Evolutionary conservation across 257 asterid species (phyloP).

Genomic region (Ehretia macrophylla): DNA sequence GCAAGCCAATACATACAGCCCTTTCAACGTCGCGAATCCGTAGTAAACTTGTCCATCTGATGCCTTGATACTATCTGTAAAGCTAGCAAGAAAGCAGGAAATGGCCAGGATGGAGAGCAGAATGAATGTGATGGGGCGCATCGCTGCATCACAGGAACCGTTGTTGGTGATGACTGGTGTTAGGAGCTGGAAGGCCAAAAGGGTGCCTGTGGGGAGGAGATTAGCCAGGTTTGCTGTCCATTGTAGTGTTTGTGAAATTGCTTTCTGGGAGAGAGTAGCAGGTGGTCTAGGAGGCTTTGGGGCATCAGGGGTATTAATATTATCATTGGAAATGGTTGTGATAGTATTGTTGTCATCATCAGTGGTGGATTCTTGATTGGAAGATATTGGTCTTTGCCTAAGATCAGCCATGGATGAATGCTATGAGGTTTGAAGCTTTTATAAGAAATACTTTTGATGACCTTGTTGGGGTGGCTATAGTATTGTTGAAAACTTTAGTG

Average conservation of each 20-base stretch:
- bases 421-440: no score
- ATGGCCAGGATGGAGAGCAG: slow-evolving; percentile 30
- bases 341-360: background rate
- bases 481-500: no score
- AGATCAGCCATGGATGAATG: slow-evolving; percentile 18
- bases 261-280: slow-evolving; percentile 25
- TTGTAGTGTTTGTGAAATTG: slow-evolving; percentile 37
- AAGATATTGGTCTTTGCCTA: slow-evolving; percentile 28
- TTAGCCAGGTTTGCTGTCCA: slow-evolving; percentile 66
- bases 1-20: slow-evolving; percentile 55
- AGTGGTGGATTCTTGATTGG: slow-evolving; percentile 9
- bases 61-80: slow-evolving; percentile 54
- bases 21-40: slow-evolving; percentile 42
- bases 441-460: no score
- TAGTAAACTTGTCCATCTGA: slow-evolving; percentile 38
- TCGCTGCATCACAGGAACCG: slow-evolving; percentile 47
- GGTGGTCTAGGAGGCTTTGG: background rate
- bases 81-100: slow-evolving; percentile 66
- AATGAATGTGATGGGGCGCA: slow-evolving; percentile 27
- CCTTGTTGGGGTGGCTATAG: no score
- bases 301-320: background rate
- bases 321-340: no score
- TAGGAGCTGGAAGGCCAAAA: slow-evolving; percentile 66
- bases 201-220: slow-evolving; percentile 77
- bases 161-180: slow-evolving; percentile 59